phyloP scores from a whole-genome alignment of 306 rosid genomes.

The Corylus heterophylla region DNA sequence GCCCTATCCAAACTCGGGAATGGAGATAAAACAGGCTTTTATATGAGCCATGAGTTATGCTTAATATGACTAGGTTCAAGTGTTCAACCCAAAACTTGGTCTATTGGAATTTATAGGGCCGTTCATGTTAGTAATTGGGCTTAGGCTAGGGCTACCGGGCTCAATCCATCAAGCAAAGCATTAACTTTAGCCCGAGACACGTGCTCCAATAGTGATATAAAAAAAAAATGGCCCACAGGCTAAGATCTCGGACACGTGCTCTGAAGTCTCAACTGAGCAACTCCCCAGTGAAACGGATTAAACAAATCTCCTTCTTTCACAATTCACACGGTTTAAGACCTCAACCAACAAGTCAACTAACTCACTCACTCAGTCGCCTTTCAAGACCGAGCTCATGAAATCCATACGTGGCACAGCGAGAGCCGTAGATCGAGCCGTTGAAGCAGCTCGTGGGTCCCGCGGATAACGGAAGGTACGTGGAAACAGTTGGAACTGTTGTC shows the following conservation, averaged over 20 bases:
- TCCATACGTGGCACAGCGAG: neutral
- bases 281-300: neutral
- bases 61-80: no score
- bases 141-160: no score
- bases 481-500: neutral
- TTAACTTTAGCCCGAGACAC: no score
- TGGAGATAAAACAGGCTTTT: no score
- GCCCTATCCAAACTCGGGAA: no score
- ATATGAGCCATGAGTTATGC: no score
- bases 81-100: no score
- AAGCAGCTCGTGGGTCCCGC: conserved; percentile 14
- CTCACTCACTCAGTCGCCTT: conserved; percentile 5
- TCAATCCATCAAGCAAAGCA: no score
- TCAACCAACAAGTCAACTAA: neutral
- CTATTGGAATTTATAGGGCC: no score
- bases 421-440: neutral
- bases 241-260: conserved; percentile 21
- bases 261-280: conserved; percentile 2
- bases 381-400: neutral
- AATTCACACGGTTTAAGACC: neutral
- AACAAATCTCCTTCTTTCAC: neutral
- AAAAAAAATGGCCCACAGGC: neutral
- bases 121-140: no score
- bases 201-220: no score
- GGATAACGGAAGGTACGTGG: neutral